Base-by-base conservation (phyloP, 129 eudicot species). In the Flaveria ramosissima region DNA sequence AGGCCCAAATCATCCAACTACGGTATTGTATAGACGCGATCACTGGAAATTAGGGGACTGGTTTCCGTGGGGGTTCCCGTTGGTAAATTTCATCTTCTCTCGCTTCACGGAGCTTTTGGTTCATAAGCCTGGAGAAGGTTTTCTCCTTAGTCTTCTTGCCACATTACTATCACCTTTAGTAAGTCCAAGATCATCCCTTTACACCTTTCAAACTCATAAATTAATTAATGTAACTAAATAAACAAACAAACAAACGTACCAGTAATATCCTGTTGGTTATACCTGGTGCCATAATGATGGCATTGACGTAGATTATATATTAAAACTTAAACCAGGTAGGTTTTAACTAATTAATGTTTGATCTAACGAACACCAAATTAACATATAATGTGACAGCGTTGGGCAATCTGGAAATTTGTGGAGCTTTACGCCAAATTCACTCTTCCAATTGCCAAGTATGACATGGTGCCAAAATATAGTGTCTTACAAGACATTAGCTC, bases 101-200 rank as follows among this genome's bases (percentile, higher is more conserved):
- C 89, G 90, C 0, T 89, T 89, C 82, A 72, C 88, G 0, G 84
- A 81, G 74, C 86, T 87, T 64, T 45, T 83, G 78, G 74, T 89
- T 64, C 96, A 89, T 68, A 89, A 89, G 80, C 96, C 96, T 6
- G 87, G 84, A 2, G 88, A 89, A 83, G 81, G 86, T 59, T 47
- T 81, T 64, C 59, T 87, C 4, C 80, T 80, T 1, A 24, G 80
- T 64, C 77, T 89, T 47, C 51, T 85, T 1, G 96, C 92, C 17
- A 78, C 85, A 4, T 15, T 85, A 16, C 85, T 89, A 41, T 76
- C 90, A 42, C 96, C 96, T 41, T 20, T 87, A 84, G 96, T 87
- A 83, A 80, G 50, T 42, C 79, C 52, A 47, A 47, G 14, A 27
- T 9, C 2, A 42, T 42, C 48, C 48, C 13, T 45, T 12, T 45